Evolutionary conservation across 2,329 filamentous ascomycete species (phyloP).

Genomic region (Harringtonia aguacate): DNA sequence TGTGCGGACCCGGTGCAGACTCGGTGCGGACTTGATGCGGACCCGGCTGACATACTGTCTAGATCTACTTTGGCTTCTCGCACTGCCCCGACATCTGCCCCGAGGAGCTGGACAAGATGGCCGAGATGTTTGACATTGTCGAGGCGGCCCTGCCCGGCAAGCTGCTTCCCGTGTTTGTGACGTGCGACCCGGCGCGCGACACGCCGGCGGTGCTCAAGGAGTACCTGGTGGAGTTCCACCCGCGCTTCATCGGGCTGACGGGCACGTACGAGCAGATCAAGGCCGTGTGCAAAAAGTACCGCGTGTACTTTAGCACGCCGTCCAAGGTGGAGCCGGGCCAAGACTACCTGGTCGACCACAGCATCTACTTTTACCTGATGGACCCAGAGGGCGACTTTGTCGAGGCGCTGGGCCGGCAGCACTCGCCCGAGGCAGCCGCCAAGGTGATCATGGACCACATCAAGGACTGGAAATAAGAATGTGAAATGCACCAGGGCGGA

Average conservation of each 20-base stretch:
- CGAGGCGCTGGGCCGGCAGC: constrained; percentile 88
- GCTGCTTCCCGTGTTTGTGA: constrained; percentile 80
- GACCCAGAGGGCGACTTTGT: constrained; percentile 97
- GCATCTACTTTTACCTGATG: constrained; percentile 99
- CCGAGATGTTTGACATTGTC: constrained; percentile 75
- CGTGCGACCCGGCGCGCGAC: constrained; percentile 89
- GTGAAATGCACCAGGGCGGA: not conserved
- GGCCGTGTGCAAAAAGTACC: constrained; percentile 86
- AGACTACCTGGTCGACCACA: constrained; percentile 97
- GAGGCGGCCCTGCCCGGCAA: constrained; percentile 37
- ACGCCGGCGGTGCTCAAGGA: constrained; percentile 72
- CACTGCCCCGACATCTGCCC: constrained; percentile 98
- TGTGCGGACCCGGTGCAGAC: no score
- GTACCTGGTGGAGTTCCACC: constrained; percentile 88
- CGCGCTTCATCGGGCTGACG: constrained; percentile 74
- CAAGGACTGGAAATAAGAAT: constrained; percentile 39
- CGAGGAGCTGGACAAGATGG: constrained; percentile 98
- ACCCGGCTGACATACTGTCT: no score
- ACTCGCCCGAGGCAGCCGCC: constrained; percentile 78
- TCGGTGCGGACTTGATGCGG: no score
- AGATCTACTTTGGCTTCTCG: constrained; percentile 98
- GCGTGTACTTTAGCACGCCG: constrained; percentile 95
- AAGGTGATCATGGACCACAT: constrained; percentile 80
- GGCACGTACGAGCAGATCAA: constrained; percentile 93
- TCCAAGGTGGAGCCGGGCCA: constrained; percentile 79